These are phyloP conservation scores for Cryptococcus wingfieldii DNA, from an alignment of 1,284 basidiomycete genomes.

Conservation along the genomic window DNA sequence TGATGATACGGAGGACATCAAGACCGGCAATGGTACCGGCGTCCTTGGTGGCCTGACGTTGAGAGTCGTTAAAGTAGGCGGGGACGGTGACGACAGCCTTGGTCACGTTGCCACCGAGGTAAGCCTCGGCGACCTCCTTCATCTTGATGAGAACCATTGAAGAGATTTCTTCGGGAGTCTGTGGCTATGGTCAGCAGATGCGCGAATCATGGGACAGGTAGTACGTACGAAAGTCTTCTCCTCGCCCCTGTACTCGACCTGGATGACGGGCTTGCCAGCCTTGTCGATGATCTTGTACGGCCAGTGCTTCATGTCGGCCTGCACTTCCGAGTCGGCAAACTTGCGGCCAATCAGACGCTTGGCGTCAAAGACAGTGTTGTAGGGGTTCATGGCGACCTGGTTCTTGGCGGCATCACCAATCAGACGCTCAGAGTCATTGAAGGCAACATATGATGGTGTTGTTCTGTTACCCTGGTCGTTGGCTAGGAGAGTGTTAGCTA, in stretches of 20 bases:
- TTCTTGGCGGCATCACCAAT: conserved; percentile 99
- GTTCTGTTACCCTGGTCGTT: conserved; percentile 93
- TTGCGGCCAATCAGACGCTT: conserved; percentile 96
- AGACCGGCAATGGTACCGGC: conserved; percentile 96
- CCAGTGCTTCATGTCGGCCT: conserved; percentile 69
- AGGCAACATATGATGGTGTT: conserved; percentile 98
- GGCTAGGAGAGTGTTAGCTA: conserved; percentile 7
- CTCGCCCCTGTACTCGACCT: conserved; percentile 60
- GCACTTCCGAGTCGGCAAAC: conserved; percentile 68
- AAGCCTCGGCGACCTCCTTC: conserved; percentile 97
- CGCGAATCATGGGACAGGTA: background rate
- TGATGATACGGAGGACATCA: conserved; percentile 95
- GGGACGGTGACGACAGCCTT: conserved; percentile 94
- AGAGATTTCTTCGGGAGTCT: conserved; percentile 94
- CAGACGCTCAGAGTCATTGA: conserved; percentile 94
- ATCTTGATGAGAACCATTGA: conserved; percentile 97
- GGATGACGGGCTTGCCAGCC: conserved; percentile 57
- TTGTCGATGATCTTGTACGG: conserved; percentile 60
- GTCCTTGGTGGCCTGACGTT: conserved; percentile 96
- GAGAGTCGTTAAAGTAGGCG: conserved; percentile 98
- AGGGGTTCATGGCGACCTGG: conserved; percentile 92
- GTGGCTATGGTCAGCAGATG: conserved; percentile 10
- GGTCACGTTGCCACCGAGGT: conserved; percentile 75
- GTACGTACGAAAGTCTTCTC: conserved; percentile 54
- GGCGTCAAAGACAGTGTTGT: conserved; percentile 93